Evolutionary conservation across 2,329 filamentous ascomycete genomes (phyloP).

Genomic region (Rhytidhysteron rufulum): DNA sequence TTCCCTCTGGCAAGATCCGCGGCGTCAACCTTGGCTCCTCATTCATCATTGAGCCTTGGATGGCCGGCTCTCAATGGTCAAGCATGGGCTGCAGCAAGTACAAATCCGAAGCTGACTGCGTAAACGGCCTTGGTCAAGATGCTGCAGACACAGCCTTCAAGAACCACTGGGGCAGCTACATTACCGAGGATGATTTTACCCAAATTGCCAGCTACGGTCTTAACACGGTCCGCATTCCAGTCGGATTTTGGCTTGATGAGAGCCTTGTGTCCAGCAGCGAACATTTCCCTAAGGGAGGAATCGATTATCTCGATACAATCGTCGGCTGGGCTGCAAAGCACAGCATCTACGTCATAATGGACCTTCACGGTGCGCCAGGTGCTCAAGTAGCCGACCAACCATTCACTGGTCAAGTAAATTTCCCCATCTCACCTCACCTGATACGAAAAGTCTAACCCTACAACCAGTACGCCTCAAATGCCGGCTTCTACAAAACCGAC

Average conservation of each 20-base stretch:
- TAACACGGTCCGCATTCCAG: conserved; percentile 53
- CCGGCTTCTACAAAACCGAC: conserved; percentile 56
- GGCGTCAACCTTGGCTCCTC: conserved; percentile 54
- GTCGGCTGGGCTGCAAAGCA: conserved; percentile 48
- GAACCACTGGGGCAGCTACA: conserved; percentile 50
- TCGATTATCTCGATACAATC: conserved; percentile 46
- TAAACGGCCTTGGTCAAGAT: conserved; percentile 46
- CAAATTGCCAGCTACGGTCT: conserved; percentile 49
- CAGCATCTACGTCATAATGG: conserved; percentile 53
- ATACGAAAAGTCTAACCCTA: neutral
- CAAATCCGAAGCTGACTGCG: conserved; percentile 55
- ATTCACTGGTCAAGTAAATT: conserved; percentile 43
- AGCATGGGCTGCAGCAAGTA: conserved; percentile 45
- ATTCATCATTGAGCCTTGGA: conserved; percentile 55
- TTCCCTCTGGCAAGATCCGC: conserved; percentile 42
- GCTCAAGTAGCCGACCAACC: conserved; percentile 46
- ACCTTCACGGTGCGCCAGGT: conserved; percentile 51
- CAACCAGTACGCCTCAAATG: conserved; percentile 27
- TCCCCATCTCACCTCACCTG: neutral
- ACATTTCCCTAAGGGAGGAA: conserved; percentile 49
- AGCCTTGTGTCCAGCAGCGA: conserved; percentile 46
- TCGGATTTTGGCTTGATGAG: conserved; percentile 56
- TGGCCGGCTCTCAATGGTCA: conserved; percentile 45
- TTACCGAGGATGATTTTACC: conserved; percentile 47
- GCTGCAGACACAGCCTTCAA: conserved; percentile 46